phyloP scores from a whole-genome alignment of 495 filamentous ascomycete genomes.

The Xylaria longipes region DNA sequence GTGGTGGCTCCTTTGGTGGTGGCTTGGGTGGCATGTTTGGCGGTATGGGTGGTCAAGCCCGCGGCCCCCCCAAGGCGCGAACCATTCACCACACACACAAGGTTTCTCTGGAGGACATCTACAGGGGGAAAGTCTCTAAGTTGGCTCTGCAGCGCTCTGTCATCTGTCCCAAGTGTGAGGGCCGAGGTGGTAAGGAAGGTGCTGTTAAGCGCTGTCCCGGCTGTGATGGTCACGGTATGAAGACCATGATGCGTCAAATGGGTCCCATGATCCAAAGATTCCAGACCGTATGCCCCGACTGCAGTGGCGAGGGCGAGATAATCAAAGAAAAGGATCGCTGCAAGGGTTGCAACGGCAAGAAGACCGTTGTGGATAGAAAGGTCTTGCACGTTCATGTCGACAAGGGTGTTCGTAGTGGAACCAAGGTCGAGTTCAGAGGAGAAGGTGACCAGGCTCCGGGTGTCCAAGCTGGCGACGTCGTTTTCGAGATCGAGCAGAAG shows the following conservation, averaged over 20 bases:
- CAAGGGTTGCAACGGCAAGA: conserved; percentile 94
- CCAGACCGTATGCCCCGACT: conserved; percentile 98
- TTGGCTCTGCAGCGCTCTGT: conserved; percentile 96
- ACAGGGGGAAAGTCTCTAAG: conserved; percentile 97
- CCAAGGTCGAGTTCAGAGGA: conserved; percentile 94
- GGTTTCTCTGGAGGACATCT: conserved; percentile 96
- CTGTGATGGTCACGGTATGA: conserved; percentile 95
- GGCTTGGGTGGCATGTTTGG: conserved; percentile 82
- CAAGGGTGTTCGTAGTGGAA: conserved; percentile 87
- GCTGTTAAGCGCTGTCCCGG: conserved; percentile 89
- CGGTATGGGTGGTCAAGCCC: conserved; percentile 80
- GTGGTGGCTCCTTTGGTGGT: conserved; percentile 75
- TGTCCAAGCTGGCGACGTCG: conserved; percentile 89
- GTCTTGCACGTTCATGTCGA: conserved; percentile 98
- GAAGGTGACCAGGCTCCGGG: conserved; percentile 97
- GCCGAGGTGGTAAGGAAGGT: conserved; percentile 96
- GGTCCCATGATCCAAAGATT: conserved; percentile 99
- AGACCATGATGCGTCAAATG: conserved; percentile 99
- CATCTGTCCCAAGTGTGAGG: conserved; percentile 94
- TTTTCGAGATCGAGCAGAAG: conserved; percentile 99
- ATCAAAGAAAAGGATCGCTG: conserved; percentile 96
- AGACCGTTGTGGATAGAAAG: conserved; percentile 96
- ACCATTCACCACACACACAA: conserved; percentile 98
- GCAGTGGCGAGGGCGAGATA: conserved; percentile 94
- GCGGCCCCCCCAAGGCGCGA: conserved; percentile 90